These are phyloP conservation scores for Penicillium sp. DNA, from an alignment of 2,329 filamentous ascomycete genomes.

Conservation along the genomic window DNA sequence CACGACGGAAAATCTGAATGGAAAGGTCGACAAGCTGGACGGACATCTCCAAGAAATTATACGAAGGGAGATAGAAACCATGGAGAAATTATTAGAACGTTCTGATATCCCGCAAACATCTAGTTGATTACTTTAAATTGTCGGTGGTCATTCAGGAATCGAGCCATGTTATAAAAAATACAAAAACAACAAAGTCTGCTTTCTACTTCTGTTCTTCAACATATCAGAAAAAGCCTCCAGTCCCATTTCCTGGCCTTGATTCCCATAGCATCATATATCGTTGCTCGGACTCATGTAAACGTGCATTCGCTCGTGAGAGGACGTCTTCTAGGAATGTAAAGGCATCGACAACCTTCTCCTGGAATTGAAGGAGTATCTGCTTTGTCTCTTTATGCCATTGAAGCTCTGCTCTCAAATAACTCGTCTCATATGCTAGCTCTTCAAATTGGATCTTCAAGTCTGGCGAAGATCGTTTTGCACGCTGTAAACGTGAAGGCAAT, in stretches of 20 bases:
- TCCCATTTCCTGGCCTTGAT: neutral
- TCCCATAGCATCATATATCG: conserved; percentile 6
- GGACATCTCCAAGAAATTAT: neutral
- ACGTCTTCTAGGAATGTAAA: conserved; percentile 11
- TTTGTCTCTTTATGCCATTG: conserved; percentile 19
- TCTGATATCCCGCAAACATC: too few species aligned
- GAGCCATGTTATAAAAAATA: too few species aligned
- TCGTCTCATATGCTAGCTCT: conserved; percentile 13
- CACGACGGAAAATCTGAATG: neutral
- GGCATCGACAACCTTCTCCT: conserved; percentile 9
- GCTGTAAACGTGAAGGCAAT: conserved; percentile 12
- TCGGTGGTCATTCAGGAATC: too few species aligned
- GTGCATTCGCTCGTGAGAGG: conserved; percentile 3
- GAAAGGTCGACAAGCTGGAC: neutral
- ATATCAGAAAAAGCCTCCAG: neutral
- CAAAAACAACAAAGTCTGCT: too few species aligned
- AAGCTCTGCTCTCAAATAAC: conserved; percentile 17
- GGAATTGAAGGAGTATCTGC: conserved; percentile 13
- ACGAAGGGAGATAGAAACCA: neutral
- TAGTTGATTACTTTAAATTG: too few species aligned
- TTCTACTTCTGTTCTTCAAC: neutral
- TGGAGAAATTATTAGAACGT: neutral
- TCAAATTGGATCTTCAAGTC: conserved; percentile 5
- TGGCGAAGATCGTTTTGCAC: conserved; percentile 1
- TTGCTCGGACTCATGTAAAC: conserved; percentile 4